Base-by-base conservation (phyloP, 73 alveolate genomes). In the Symbiodinium pilosum region DNA sequence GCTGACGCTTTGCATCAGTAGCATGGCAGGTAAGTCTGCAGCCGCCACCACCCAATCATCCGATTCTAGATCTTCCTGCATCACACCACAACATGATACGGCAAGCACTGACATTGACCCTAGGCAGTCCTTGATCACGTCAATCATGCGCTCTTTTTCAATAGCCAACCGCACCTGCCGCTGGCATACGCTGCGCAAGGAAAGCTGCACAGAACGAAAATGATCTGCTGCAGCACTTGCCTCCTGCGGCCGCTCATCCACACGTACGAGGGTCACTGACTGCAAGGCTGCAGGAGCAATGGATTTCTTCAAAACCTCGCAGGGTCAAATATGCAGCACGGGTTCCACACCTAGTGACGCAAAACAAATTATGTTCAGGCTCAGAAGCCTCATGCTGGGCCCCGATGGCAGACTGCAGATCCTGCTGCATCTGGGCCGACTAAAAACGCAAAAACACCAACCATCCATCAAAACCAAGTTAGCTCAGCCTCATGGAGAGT, bases 351-450 rank as follows among this genome's bases (percentile, higher is more conserved):
- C 21, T 30, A 26, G n/a, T 8, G 40, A 4, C 21, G 4, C 83
- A 8, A 16, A 20, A 4, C 40, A 64, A 5, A 64, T 30, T 7
- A 47, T 14, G 59, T 6, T 47, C 21, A 6, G 14, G 6, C 59
- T 47, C 59, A 47, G 59, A 6, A 2, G 85, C 97, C 97, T 91
- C 97, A 42, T 91, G 97, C 54, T 91, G 97, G 32, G 88, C 97
- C 0, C 97, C 97, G 14, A 91, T 41, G 75, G 97, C 97, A n/a
- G 97, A 68, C 89, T 91, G 97, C 47, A 91, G 40, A 34, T 91
- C 94, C 94, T 87, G 85, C 21, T n/a, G n/a, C n/a, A n/a, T n/a
- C n/a, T n/a, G n/a, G n/a, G n/a, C n/a, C n/a, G n/a, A n/a, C n/a
- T 3, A 8, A 59, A 16, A 26, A 20, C 38, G 21, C 85, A 16